These are phyloP conservation scores for Arthonia radiata DNA, from an alignment of 495 filamentous ascomycete genomes.

Conservation along the genomic window DNA sequence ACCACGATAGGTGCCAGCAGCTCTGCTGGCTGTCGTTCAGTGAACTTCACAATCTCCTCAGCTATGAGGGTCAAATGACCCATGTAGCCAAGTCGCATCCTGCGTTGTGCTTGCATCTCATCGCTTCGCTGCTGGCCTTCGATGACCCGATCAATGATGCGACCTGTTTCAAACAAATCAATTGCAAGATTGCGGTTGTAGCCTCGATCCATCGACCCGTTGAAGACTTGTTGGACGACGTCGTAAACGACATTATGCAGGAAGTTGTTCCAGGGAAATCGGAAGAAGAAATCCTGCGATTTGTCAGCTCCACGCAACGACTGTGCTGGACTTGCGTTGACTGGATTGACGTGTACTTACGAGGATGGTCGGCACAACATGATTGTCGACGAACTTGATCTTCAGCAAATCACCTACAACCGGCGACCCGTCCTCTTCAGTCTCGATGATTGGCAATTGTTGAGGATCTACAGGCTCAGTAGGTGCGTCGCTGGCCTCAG, in stretches of 20 bases:
- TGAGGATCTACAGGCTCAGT: background rate
- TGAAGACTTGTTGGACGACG: slow-evolving; percentile 97
- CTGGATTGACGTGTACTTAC: slow-evolving; percentile 40
- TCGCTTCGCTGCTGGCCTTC: slow-evolving; percentile 75
- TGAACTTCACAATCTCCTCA: slow-evolving; percentile 97
- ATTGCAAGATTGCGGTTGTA: slow-evolving; percentile 84
- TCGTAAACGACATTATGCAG: slow-evolving; percentile 99
- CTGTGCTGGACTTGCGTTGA: background rate
- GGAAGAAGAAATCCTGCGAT: slow-evolving; percentile 76
- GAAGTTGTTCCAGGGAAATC: slow-evolving; percentile 99
- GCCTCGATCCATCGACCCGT: slow-evolving; percentile 88
- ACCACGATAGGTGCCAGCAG: slow-evolving; percentile 60
- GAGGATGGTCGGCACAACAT: slow-evolving; percentile 85
- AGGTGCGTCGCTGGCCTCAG: slow-evolving; percentile 73
- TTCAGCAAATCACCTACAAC: slow-evolving; percentile 96
- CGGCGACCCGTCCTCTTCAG: slow-evolving; percentile 43
- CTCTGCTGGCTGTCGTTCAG: slow-evolving; percentile 77
- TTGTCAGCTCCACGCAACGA: background rate
- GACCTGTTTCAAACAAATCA: slow-evolving; percentile 71
- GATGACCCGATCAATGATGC: slow-evolving; percentile 75
- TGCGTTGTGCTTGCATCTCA: slow-evolving; percentile 49
- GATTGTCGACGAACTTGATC: slow-evolving; percentile 84
- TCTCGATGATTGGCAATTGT: slow-evolving; percentile 22
- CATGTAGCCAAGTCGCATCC: slow-evolving; percentile 94
- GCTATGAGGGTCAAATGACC: slow-evolving; percentile 92